Conservation (phyloP, 352 stramenopile genomes). For the Phytophthora pini region DNA sequence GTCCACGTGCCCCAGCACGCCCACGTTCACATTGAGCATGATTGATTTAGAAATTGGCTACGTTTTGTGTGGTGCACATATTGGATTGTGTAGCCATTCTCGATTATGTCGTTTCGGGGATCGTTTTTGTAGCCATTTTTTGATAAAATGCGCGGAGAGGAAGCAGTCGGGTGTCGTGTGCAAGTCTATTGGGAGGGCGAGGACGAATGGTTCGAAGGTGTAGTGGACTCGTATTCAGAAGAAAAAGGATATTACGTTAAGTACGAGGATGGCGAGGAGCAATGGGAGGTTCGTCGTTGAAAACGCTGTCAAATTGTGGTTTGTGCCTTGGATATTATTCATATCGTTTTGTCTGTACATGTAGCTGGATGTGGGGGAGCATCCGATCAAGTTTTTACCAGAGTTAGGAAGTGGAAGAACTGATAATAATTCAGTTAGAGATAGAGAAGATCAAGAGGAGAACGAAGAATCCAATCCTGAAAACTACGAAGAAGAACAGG, state of each 20-base stretch:
- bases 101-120: too few relatives aligned
- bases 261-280: conserved; percentile 81
- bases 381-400: conserved; percentile 30
- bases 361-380: conserved; percentile 26
- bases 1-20: conserved; percentile 98
- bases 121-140: conserved; percentile 19
- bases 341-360: neutral
- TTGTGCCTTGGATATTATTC: conserved; percentile 1
- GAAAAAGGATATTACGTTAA: conserved; percentile 63
- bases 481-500: conserved; percentile 1
- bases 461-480: conserved; percentile 2
- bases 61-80: neutral
- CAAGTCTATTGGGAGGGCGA: conserved; percentile 78
- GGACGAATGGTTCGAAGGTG: conserved; percentile 69
- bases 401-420: conserved; percentile 6
- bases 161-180: conserved; percentile 53
- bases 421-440: conserved; percentile 11
- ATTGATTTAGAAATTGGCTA: conserved; percentile 1
- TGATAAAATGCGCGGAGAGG: conserved; percentile 8
- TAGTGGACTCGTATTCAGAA: conserved; percentile 39
- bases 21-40: conserved; percentile 96
- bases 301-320: neutral
- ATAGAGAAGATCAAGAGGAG: conserved; percentile 35
- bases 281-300: conserved; percentile 64
- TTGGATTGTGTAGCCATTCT: neutral